Evolutionary conservation across 1,284 basidiomycete species (phyloP), one percentile per base, ranked within the genome.

Genomic region (Ceratobasidium sp.): DNA sequence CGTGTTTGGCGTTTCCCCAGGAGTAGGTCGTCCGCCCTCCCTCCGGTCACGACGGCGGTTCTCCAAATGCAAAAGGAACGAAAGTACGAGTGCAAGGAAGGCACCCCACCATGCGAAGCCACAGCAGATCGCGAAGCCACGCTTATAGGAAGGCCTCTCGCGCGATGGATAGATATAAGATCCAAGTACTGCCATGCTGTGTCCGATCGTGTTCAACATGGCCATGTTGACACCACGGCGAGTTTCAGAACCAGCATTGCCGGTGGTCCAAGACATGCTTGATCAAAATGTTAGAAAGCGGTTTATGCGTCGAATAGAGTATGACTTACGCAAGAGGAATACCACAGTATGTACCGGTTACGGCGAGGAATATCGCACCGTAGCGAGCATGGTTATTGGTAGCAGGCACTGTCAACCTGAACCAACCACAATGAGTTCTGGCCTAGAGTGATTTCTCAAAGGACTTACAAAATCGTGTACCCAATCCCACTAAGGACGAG

Each of bases 131-230:
- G 74, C 76, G 50, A 76, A 77, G 28, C 83, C 83, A 72, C 81
- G 82, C 73, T 55, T 74, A 78, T 76, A 84, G 32, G 76, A 71
- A 0, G 83, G 83, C 0, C 79, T 79, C 73, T 84, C 79, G 12
- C 28, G 62, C 0, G 74, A 72, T 0, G 83, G 83, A 80, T 83
- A 84, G 30, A 80, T 74, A 78, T 82, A 83, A 9, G 81, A 75
- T 21, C 83, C 83, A 30, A 79, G 76, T 71, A 84, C 77, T 1
- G 79, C 78, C 14, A 84, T 77, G 73, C 81, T 83, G 75, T 84
- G 83, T 16, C 81, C 82, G 72, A 83, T 71, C 0, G 80, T 76
- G 78, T 84, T 84, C 60, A 84, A 79, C 80, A 81, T 81, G 48
- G 82, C 83, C 69, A 84, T 78, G 8, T 77, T 77, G 0, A 82